Base-by-base conservation (phyloP, 1,139 yeast species). In the Kazachstania sp. region DNA sequence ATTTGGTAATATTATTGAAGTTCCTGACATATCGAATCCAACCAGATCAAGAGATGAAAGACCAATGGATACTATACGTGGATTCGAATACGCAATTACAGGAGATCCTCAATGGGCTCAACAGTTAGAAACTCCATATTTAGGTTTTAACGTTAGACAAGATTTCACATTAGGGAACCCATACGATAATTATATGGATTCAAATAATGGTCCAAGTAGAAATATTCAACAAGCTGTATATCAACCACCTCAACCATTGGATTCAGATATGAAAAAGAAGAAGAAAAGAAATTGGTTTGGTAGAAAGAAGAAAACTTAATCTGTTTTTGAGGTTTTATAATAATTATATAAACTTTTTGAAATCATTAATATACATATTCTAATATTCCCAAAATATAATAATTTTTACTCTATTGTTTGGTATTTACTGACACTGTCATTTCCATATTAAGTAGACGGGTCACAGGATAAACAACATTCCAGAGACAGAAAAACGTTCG, bases 11-110 rank as follows among this genome's bases (percentile, higher is more conserved):
- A 76, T 79, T 6, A 90, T 92, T 57, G 59, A 63, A 4, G 77
- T 76, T 53, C 86, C 95, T 4, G 98, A 92, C 65, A 74, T 83
- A 58, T 86, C 95, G 28, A 92, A 92, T 64, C 98, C 98, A 19
- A 83, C 97, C 13, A 77, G 98, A 60, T 69, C 85, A 16, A 77
- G 97, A 64, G 88, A 88, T 66, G 98, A 92, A 70, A 79, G 98
- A 57, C 98, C 98, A 3, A 70, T 92, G 61, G 98, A 94, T 67
- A 92, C 98, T 2, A 88, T 92, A 59, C 73, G 97, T 54, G 77
- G 86, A 5, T 92, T 92, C 67, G 97, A 92, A 70, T 92, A 83
- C 63, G 82, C 96, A 32, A 86, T 92, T 53, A 84, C 95, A 4
- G 97, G 97, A 41, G 96, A 90, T 65, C 71, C 75, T 48, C 67